Conservation (phyloP, 2,329 filamentous ascomycete genomes). For the Cadophora luteo-olivacea region DNA sequence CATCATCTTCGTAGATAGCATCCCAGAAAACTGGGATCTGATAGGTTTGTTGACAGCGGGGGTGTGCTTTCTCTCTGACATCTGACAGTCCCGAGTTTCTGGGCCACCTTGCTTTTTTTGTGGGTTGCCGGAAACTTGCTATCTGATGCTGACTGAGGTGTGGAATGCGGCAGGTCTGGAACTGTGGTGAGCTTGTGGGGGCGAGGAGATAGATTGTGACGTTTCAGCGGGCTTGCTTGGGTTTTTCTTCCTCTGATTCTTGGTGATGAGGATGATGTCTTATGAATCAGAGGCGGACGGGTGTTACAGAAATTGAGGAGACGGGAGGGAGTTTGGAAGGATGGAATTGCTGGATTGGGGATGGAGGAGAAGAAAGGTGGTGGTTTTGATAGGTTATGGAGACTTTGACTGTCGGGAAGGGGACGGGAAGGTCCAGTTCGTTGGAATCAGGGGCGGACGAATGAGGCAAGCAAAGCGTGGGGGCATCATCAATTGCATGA, state of each 20-base stretch:
- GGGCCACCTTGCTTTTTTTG: neutral
- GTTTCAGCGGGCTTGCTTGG: neutral
- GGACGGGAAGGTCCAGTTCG: neutral
- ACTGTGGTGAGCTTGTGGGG: neutral
- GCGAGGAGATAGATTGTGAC: neutral
- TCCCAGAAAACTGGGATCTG: neutral
- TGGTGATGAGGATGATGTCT: neutral
- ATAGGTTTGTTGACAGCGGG: constrained; percentile 9
- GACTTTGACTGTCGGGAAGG: neutral
- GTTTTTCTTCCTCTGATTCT: neutral
- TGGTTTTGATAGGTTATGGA: neutral
- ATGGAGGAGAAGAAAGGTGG: neutral
- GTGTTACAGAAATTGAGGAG: constrained; percentile 1
- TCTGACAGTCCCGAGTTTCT: neutral
- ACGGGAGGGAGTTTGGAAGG: neutral
- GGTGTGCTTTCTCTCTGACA: constrained; percentile 8
- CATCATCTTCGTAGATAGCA: neutral
- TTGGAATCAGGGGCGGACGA: neutral
- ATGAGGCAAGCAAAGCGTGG: neutral
- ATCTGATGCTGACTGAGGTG: neutral
- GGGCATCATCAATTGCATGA: neutral
- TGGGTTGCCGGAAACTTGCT: neutral
- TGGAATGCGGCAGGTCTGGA: neutral
- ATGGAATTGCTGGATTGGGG: neutral
- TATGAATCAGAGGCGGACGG: neutral